Conservation (phyloP, 116 monocot species). For the Cymodocea nodosa region DNA sequence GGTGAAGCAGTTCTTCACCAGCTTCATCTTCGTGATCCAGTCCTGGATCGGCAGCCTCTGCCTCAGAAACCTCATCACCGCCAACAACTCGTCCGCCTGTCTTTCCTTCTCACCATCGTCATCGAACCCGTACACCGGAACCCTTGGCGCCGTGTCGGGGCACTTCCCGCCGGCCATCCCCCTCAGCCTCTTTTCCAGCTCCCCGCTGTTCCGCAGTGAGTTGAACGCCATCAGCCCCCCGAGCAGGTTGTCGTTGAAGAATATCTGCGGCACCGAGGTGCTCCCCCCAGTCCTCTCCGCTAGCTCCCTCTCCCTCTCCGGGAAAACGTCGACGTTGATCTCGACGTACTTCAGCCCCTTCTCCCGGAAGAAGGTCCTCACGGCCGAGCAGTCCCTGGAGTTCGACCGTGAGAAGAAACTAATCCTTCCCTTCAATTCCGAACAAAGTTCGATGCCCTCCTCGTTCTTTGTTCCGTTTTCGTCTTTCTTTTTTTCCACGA, state of each 20-base stretch:
- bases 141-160: conserved; percentile 45
- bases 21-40: conserved; percentile 56
- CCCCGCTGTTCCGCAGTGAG: conserved; percentile 83
- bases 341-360: conserved; percentile 52
- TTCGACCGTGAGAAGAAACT: conserved; percentile 93
- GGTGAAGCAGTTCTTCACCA: background rate
- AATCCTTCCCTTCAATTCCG: conserved; percentile 40
- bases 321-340: conserved; percentile 7
- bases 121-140: conserved; percentile 67
- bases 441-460: background rate
- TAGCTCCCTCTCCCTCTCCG: no score
- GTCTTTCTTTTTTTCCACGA: conserved; percentile 33
- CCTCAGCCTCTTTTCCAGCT: conserved; percentile 54
- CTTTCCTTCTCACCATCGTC: conserved; percentile 25
- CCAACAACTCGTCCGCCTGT: conserved; percentile 37
- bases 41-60: conserved; percentile 67
- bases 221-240: conserved; percentile 76
- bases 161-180: conserved; percentile 42
- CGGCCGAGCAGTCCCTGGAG: conserved; percentile 77
- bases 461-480: conserved; percentile 4
- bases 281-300: conserved; percentile 11
- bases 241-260: conserved; percentile 76
- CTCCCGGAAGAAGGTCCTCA: conserved; percentile 60
- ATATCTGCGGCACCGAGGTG: conserved; percentile 51
- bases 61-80: conserved; percentile 36